Base-by-base conservation (phyloP, 176 grass and related monocot genomes). In the Ensete glaucum region DNA sequence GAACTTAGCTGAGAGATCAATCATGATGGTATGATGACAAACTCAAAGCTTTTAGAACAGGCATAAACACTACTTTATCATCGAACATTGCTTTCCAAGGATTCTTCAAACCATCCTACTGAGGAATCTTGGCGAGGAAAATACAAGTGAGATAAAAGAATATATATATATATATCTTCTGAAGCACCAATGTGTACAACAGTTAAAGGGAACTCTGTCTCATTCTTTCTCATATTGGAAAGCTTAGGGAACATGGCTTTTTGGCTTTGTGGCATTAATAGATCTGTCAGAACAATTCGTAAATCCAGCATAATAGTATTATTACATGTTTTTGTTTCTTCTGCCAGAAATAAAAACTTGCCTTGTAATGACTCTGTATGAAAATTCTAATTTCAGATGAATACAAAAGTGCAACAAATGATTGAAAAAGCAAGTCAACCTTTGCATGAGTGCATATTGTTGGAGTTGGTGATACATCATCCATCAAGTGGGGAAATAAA, bases 241-340 rank as follows among this genome's bases (percentile, higher is more conserved):
- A 43, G 11, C 54, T 57, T 0, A 57, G 13, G 16, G 13, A 17
- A 57, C 13, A 57, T 57, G 12, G 16, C 24, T 20, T 72, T 52
- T 21, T 23, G 22, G 8, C 4, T 53, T 11, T 67, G 23, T 67
- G 54, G 16, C 54, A 57, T 17, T 15, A n/a, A 75, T 66, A 72
- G 73, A 83, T 29, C 51, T 50, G 72, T 49, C 52, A 76, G 75
- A 76, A 79, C 34, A 43, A 43, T 5, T 43, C 3, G 5, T 43
- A 6, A 43, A 43, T 43, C 34, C 3, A 43, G 3, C 29, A 29
- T 29, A 29, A 29, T 29, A 29, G 29, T 3, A 29, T 29, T 1
- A 25, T 29, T 29, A 29, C 29, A 29, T 29, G 29, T 29, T 29
- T 29, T 3, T 29, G 29, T 29, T 29, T 29, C 29, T 29, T 29